Base-by-base conservation (phyloP, 2,329 filamentous ascomycete genomes). In the Penicillium sp. region DNA sequence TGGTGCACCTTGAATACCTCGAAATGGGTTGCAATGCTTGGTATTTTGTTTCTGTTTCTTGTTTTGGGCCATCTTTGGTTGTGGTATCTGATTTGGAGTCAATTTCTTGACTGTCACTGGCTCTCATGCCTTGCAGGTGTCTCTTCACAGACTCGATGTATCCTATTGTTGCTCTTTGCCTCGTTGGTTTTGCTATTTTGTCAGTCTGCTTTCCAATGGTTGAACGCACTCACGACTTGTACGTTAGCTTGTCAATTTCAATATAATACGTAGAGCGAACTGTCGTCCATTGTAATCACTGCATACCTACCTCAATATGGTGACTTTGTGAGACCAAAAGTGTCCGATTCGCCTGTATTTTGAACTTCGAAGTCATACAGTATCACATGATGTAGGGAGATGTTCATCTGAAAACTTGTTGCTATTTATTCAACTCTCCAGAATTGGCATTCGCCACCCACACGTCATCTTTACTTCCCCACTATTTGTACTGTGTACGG, bases 1-100 rank as follows among this genome's bases (percentile, higher is more conserved):
- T 95, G 74, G 95, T 87, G 13, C 41, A 12, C 35, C 34, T 45
- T 39, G 42, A 29, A 40, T 14, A 29, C 14, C 16, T n/a, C 18
- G 7, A 46, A 34, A 16, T 39, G 28, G 33, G 27, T 28, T 37
- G 22, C 22, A 25, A 8, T 25, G 22, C 22, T 25, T 25, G 22
- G 7, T 25, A 8, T 25, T 25, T 25, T 25, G 4, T 35, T 35
- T 10, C 14, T 34, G n/a, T n/a, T n/a, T n/a, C n/a, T n/a, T n/a
- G 22, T 31, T 41, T 30, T 30, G 13, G 27, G 22, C 37, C 14
- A 11, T 3, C 19, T 6, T 34, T 35, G 25, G 31, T 8, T 14
- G 6, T 44, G 36, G 28, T 41, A 13, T 42, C 42, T 30, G 29
- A 27, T 19, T 31, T 14, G 8, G 18, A 12, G 22, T 16, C 29